Conservation (phyloP, 345 rosid species). For the Eucalyptus sp. region DNA sequence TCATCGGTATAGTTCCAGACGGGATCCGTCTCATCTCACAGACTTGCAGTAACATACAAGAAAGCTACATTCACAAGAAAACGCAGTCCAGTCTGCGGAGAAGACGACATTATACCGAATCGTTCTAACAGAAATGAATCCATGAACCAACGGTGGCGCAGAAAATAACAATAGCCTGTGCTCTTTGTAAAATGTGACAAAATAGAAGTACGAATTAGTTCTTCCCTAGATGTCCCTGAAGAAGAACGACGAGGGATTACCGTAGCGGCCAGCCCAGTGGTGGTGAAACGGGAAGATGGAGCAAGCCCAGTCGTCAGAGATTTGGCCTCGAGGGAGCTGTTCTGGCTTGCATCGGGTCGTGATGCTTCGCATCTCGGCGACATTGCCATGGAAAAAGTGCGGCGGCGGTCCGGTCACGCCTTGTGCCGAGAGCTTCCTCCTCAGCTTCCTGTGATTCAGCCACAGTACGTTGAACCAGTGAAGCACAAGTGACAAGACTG, state of each 20-base stretch:
- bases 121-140: neutral
- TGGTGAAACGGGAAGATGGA: slow-evolving; percentile 8
- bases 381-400: neutral
- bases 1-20: neutral
- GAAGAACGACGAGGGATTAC: neutral
- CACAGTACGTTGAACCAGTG: neutral
- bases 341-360: neutral
- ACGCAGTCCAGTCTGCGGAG: neutral
- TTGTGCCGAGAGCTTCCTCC: neutral
- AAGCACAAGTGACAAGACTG: neutral
- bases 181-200: neutral
- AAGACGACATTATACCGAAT: neutral
- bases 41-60: neutral
- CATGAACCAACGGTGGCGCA: neutral
- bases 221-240: neutral
- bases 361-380: neutral
- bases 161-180: neutral
- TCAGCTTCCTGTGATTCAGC: neutral
- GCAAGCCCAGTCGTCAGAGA: neutral
- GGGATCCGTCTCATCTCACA: neutral
- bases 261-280: slow-evolving; percentile 1
- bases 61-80: neutral
- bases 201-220: neutral
- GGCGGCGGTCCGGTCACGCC: neutral
- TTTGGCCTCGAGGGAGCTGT: neutral